A percentile compares a stretch with the other conserved stretches of the same genome.
These are phyloP conservation scores for barrel medic (Medicago truncatula) DNA, from an alignment of 306 rosid genomes.

Conservation along the genomic window DNA sequence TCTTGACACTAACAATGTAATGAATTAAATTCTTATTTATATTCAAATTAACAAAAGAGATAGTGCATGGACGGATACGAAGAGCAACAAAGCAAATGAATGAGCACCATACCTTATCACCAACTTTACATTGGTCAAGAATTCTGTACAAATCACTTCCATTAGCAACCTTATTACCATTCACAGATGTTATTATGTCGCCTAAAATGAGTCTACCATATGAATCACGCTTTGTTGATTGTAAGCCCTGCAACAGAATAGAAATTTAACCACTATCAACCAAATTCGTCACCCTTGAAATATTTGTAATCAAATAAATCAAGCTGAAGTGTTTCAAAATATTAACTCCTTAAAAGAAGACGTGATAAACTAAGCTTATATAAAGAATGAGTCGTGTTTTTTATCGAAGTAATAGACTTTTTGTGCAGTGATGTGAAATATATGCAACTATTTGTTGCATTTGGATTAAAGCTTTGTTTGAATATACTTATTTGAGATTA, in stretches of 20 bases:
- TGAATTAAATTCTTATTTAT: too few relatives aligned
- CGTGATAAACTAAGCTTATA: not conserved
- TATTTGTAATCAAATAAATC: conserved; percentile 1
- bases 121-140: conserved; percentile 95
- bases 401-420: not conserved
- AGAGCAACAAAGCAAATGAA: not conserved
- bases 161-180: conserved; percentile 76
- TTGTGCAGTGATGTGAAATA: not conserved
- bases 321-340: conserved; percentile 26
- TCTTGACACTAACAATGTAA: too few relatives aligned
- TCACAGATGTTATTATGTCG: conserved; percentile 91
- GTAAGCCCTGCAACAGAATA: conserved; percentile 72
- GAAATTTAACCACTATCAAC: conserved; percentile 28
- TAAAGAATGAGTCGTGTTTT: not conserved
- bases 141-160: conserved; percentile 98
- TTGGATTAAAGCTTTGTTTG: not conserved
- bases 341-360: conserved; percentile 19
- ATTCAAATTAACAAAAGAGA: not conserved
- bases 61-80: not conserved
- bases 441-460: not conserved
- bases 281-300: conserved; percentile 23
- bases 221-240: conserved; percentile 86
- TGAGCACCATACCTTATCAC: conserved; percentile 73
- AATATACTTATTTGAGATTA: not conserved
- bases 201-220: conserved; percentile 96